Evolutionary conservation across 768 basidiomycete genomes (phyloP), one percentile per base, ranked within the genome.

Genomic region (Phlegmacium glaucopus): DNA sequence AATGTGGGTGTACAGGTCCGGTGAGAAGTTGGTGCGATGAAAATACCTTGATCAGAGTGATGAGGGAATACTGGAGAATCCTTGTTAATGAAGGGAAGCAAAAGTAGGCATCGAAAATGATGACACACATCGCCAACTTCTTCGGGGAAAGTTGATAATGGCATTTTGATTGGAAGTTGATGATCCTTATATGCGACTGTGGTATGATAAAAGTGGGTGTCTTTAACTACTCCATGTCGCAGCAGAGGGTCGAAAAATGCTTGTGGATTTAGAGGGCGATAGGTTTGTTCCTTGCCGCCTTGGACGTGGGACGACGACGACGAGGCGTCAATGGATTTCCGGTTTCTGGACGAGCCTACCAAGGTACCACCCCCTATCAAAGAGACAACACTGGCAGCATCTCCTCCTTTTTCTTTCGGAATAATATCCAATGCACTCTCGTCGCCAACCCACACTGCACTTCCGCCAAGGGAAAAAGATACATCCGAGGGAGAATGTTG

Each of bases 181-280:
- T 93, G 84, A 46, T 85, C 85, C 63, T 85, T 87, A 68, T 94
- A 95, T 11, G 75, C 79, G 46, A 95, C 87, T 9, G 78, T 76
- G 1, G 94, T 90, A 60, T 94, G 85, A 68, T 82, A 97, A 61
- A 90, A 95, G 62, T 97, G 94, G 30, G 94, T 97, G 74, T 99
- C 95, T 58, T 90, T 91, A 40, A 75, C 72, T 54, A 76, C 53
- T 25, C 74, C 73, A 48, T 75, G 67, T 41, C 81, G 72, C 36
- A 69, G 49, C 42, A 77, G 73, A 25, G 68, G 64, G 48, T 85
- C 80, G 47, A 69, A 69, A 43, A 70, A 64, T 8, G 75, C 61
- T 53, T 71, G 70, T 13, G 70, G 62, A 34, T 60, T 62, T 37
- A 61, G 59, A 41, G 66, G 65, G 28, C 65, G 65, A 43, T 66